Percentiles rank a stretch among this genome's conserved stretches.
Evolutionary conservation across 371 early-diverging fungal genomes (phyloP).

Genomic region (Chytridium lagenaria): DNA sequence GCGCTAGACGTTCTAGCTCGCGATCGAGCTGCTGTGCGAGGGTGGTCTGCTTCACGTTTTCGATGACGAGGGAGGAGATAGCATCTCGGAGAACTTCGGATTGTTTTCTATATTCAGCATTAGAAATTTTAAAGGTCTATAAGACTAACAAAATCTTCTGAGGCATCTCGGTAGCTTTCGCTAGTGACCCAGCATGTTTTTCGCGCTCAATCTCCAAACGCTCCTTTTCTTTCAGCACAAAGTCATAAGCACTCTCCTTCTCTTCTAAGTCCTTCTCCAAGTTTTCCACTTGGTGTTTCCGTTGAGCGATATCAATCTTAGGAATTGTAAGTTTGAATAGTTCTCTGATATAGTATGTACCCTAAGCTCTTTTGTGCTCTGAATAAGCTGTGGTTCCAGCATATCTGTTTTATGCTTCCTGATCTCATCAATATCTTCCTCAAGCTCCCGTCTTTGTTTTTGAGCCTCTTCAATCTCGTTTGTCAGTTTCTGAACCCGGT

Average conservation of each 20-base stretch:
- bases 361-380: constrained; percentile 63
- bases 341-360: constrained; percentile 23
- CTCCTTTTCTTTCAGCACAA: constrained; percentile 55
- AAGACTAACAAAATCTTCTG: constrained; percentile 56
- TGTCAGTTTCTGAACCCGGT: constrained; percentile 50
- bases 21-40: constrained; percentile 55
- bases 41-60: constrained; percentile 59
- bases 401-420: constrained; percentile 64
- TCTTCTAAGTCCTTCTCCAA: constrained; percentile 66
- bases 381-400: constrained; percentile 65
- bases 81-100: constrained; percentile 61
- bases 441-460: constrained; percentile 45
- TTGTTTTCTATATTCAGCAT: constrained; percentile 51
- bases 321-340: not conserved
- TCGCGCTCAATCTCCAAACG: constrained; percentile 59
- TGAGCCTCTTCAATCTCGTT: constrained; percentile 56
- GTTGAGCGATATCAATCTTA: constrained; percentile 59
- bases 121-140: not conserved
- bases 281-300: constrained; percentile 63
- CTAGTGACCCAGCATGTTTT: constrained; percentile 50
- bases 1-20: constrained; percentile 56
- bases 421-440: constrained; percentile 63
- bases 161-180: constrained; percentile 61
- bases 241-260: constrained; percentile 56
- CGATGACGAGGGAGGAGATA: constrained; percentile 54